Evolutionary conservation across 345 rosid genomes (phyloP).

Genomic region (Populus simonii): DNA sequence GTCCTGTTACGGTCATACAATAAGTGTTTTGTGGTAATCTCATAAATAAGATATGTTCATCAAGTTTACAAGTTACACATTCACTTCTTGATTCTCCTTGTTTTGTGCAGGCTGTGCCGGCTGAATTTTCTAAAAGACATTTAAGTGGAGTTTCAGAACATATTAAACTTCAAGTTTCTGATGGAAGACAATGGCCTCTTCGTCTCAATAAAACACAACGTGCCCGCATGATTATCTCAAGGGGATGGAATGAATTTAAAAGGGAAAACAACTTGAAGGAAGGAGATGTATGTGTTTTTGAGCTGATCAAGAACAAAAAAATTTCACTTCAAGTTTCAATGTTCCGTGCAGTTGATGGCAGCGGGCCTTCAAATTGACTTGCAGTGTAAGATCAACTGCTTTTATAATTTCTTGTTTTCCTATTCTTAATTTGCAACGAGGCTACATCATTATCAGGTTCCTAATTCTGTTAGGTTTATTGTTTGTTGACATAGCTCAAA

Average conservation of each 20-base stretch:
- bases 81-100: not conserved
- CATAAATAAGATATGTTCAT: too few relatives aligned
- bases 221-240: not conserved
- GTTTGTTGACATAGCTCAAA: too few relatives aligned
- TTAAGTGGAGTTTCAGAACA: not conserved
- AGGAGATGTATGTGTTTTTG: slow-evolving; percentile 11
- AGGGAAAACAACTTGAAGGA: slow-evolving; percentile 2
- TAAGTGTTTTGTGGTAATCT: slow-evolving; percentile 3
- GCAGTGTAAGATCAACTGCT: too few relatives aligned
- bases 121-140: slow-evolving; percentile 1
- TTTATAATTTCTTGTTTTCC: too few relatives aligned
- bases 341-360: not conserved
- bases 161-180: slow-evolving; percentile 2
- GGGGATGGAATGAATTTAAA: slow-evolving; percentile 2
- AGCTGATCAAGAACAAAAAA: not conserved
- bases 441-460: too few relatives aligned
- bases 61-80: too few relatives aligned
- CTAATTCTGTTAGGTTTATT: too few relatives aligned
- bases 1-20: slow-evolving; percentile 23
- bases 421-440: too few relatives aligned
- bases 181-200: slow-evolving; percentile 1
- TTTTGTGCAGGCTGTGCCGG: slow-evolving; percentile 3
- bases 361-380: too few relatives aligned
- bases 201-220: not conserved
- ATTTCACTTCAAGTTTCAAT: not conserved